These are phyloP conservation scores for Solanum stenotomum DNA, from an alignment of 257 asterid genomes.

Conservation along the genomic window DNA sequence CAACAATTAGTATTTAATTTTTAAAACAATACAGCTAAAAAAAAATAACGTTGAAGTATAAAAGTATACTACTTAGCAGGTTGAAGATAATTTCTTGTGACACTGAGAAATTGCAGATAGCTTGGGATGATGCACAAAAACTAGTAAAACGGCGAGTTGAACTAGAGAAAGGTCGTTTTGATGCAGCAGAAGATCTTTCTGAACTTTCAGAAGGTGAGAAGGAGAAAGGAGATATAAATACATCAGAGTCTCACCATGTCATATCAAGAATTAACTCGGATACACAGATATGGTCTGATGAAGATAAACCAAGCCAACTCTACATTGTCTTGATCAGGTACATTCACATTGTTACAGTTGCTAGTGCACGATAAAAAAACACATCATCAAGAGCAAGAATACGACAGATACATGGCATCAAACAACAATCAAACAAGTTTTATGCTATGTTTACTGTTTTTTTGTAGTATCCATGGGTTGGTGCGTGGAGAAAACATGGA, in stretches of 20 bases:
- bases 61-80: background rate
- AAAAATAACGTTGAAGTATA: background rate
- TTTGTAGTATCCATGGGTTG: conserved; percentile 61
- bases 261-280: conserved; percentile 39
- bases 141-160: conserved; percentile 31
- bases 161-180: conserved; percentile 40
- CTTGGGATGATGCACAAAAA: conserved; percentile 48
- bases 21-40: background rate
- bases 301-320: conserved; percentile 34
- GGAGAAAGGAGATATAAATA: conserved; percentile 31
- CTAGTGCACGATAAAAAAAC: background rate
- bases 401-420: background rate
- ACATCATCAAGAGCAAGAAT: background rate
- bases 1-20: background rate
- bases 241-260: conserved; percentile 10
- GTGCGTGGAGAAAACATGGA: conserved; percentile 76
- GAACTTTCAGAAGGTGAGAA: conserved; percentile 68
- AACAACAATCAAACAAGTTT: background rate
- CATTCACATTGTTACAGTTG: background rate
- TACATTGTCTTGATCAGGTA: conserved; percentile 67
- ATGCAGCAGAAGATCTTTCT: conserved; percentile 52
- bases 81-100: background rate
- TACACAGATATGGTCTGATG: conserved; percentile 36
- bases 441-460: conserved; percentile 8
- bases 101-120: conserved; percentile 32